Evolutionary conservation across 192 early-diverging fungal genomes (phyloP), one percentile per base, ranked within the genome.

Genomic region (Coemansia sp.): DNA sequence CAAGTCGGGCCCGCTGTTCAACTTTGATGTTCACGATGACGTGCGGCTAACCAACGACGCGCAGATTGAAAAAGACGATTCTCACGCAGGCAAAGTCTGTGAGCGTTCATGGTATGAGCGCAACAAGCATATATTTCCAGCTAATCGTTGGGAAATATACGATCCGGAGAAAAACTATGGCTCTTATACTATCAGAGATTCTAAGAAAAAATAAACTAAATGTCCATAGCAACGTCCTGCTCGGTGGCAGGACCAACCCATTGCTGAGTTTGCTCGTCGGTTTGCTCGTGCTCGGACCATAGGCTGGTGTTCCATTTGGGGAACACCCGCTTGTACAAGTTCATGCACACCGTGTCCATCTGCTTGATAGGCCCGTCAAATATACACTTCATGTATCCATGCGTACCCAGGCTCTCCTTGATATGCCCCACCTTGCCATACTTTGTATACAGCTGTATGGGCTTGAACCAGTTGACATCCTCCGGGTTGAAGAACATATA

Each of bases 401-500:
- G 94, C 4, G 94, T 99, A 53, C 96, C 96, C 28, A 99, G 70
- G 42, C 90, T 90, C 61, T 97, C 96, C 33, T 75, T 72, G 54
- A 99, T 96, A 69, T 97, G 94, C 12, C 96, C 96, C 16, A 79
- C 83, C 47, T 92, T 88, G 23, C 96, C 94, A 33, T 85, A 67
- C 75, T 99, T 99, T 11, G 94, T 95, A 28, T 81, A 72, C 41
- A 99, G 70, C 70, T 97, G 94, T 7, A 99, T 84, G 23, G 96
- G 94, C 73, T 93, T 94, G 80, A 97, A 99, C 85, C 92, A 99
- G 57, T 82, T 75, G 44, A 97, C 84, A 77, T 99, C 96, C 15
- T 93, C 88, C 16, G 91, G 83, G 68, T 88, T 90, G 72, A 93
- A 96, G 83, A 98, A 96, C 95, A 98, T 98, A 77, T 84, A 94